Evolutionary conservation across 2,329 filamentous ascomycete species (phyloP).

Genomic region (Fusarium nisikadoi): DNA sequence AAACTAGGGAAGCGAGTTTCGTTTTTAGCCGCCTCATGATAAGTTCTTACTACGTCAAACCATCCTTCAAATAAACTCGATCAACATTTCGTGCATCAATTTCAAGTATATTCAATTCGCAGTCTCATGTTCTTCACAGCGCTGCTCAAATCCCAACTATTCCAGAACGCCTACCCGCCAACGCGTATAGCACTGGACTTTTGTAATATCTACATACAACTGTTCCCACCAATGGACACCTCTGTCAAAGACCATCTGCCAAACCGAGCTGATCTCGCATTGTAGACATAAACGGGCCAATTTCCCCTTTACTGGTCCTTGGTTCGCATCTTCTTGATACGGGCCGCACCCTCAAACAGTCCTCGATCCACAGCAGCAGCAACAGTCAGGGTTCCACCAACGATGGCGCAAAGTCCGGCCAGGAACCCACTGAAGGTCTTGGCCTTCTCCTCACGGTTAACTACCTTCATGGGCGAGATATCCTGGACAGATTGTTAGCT

Average conservation of each 20-base stretch:
- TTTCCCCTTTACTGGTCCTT: slow-evolving; percentile 63
- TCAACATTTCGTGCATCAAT: neutral
- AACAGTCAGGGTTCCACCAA: slow-evolving; percentile 94
- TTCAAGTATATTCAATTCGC: slow-evolving; percentile 4
- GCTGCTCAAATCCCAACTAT: slow-evolving; percentile 36
- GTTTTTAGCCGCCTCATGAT: slow-evolving; percentile 16
- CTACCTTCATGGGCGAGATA: slow-evolving; percentile 99
- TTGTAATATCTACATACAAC: slow-evolving; percentile 35
- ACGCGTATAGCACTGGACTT: slow-evolving; percentile 40
- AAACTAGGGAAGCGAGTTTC: slow-evolving; percentile 4
- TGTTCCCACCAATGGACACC: slow-evolving; percentile 16
- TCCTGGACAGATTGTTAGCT: slow-evolving; percentile 65
- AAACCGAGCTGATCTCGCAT: slow-evolving; percentile 14
- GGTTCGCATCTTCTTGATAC: slow-evolving; percentile 85
- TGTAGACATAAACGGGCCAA: neutral
- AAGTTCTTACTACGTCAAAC: neutral
- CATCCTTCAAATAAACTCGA: slow-evolving; percentile 2
- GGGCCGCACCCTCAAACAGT: slow-evolving; percentile 86
- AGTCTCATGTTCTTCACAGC: slow-evolving; percentile 26
- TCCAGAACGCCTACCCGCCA: slow-evolving; percentile 44
- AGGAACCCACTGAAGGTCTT: slow-evolving; percentile 95
- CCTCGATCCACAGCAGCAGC: slow-evolving; percentile 92
- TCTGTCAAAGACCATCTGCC: slow-evolving; percentile 12
- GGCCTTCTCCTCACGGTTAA: slow-evolving; percentile 90
- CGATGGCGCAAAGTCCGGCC: slow-evolving; percentile 91